phyloP scores from a whole-genome alignment of 2,329 filamentous ascomycete genomes.

The Calonectria montana region DNA sequence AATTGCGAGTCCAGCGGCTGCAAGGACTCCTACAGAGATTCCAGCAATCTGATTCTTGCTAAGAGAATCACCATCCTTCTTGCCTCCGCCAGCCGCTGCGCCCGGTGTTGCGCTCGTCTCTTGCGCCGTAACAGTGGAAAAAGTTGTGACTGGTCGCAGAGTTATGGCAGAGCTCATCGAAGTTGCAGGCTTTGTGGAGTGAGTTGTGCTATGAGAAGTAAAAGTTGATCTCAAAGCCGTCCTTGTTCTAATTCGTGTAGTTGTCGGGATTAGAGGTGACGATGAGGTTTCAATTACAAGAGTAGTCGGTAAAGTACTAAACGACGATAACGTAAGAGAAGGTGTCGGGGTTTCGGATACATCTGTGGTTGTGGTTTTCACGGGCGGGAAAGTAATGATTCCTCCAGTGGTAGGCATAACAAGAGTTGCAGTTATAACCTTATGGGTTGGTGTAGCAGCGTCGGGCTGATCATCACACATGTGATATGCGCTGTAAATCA shows the following conservation, averaged over 20 bases:
- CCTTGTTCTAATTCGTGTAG: not conserved
- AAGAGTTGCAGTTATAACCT: constrained; percentile 68
- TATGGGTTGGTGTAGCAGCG: constrained; percentile 68
- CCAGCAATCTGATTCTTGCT: constrained; percentile 64
- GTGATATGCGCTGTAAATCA: constrained; percentile 62
- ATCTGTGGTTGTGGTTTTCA: constrained; percentile 15
- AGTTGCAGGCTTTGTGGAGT: not conserved
- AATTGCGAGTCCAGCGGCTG: constrained; percentile 60
- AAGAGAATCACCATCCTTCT: constrained; percentile 36
- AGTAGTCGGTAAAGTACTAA: constrained; percentile 41
- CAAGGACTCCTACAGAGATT: constrained; percentile 66
- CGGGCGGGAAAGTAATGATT: constrained; percentile 44
- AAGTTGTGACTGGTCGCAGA: constrained; percentile 17
- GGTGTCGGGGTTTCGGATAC: not conserved
- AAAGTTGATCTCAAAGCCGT: not conserved
- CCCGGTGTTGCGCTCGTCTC: constrained; percentile 30
- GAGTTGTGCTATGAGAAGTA: not conserved
- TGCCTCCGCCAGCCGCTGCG: constrained; percentile 25
- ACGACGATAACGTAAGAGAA: constrained; percentile 25
- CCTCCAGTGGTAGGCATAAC: constrained; percentile 48
- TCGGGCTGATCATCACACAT: constrained; percentile 67
- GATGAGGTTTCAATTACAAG: constrained; percentile 43
- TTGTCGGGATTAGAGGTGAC: constrained; percentile 29
- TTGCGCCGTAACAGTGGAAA: constrained; percentile 26
- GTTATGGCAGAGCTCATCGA: constrained; percentile 2